A percentile compares a stretch with the other conserved stretches of the same genome.
These are phyloP conservation scores for Astrothelium subdiscretum DNA, from an alignment of 495 filamentous ascomycete species.

Conservation along the genomic window DNA sequence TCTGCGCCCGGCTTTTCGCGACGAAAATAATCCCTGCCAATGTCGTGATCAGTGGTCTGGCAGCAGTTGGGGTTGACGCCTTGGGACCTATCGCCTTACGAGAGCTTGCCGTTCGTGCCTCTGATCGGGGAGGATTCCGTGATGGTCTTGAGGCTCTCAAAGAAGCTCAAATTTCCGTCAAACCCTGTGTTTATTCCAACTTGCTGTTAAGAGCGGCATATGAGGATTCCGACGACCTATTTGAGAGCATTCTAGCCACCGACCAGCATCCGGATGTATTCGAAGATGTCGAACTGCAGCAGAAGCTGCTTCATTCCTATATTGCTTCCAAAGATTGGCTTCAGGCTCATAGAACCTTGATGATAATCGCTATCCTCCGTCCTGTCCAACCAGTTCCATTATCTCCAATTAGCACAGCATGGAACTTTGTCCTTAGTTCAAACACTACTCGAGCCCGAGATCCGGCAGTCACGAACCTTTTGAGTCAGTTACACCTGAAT, in stretches of 20 bases:
- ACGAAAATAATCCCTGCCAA: conserved; percentile 56
- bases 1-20: conserved; percentile 62
- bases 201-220: conserved; percentile 46
- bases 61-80: conserved; percentile 49
- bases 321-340: conserved; percentile 38
- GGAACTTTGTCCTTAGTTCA: conserved; percentile 31
- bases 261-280: conserved; percentile 69
- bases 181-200: conserved; percentile 45
- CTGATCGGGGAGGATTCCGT: conserved; percentile 39
- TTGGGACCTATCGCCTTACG: conserved; percentile 65
- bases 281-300: conserved; percentile 50
- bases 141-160: conserved; percentile 45
- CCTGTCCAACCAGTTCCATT: neutral
- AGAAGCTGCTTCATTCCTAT: conserved; percentile 41
- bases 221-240: conserved; percentile 41
- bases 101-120: conserved; percentile 53
- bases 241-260: conserved; percentile 48
- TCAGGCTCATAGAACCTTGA: conserved; percentile 43
- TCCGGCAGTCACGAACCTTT: conserved; percentile 3
- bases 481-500: neutral
- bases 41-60: conserved; percentile 49
- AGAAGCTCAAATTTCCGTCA: conserved; percentile 45
- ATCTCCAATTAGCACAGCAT: conserved; percentile 12
- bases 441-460: conserved; percentile 1
- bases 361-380: conserved; percentile 31